Evolutionary conservation across 2,329 filamentous ascomycete species (phyloP).

Genomic region (Thermoascus crustaceus): DNA sequence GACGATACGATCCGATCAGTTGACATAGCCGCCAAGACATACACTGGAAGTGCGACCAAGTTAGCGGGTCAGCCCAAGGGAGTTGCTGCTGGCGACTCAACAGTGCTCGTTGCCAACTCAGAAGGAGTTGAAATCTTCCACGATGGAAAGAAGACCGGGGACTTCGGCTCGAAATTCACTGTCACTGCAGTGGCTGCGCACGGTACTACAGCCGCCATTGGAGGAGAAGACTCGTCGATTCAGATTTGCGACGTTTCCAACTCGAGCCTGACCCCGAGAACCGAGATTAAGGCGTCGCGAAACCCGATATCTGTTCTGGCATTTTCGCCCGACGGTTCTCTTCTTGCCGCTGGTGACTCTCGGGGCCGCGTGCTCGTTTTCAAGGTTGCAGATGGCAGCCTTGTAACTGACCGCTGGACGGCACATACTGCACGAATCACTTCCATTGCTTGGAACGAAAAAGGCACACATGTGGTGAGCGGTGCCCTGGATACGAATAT

Average conservation of each 20-base stretch:
- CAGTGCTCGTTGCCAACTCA: slow-evolving; percentile 52
- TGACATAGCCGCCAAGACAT: slow-evolving; percentile 66
- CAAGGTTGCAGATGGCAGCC: slow-evolving; percentile 55
- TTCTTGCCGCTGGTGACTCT: slow-evolving; percentile 73
- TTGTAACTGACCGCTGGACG: slow-evolving; percentile 73
- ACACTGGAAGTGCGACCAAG: slow-evolving; percentile 59
- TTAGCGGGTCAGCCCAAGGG: slow-evolving; percentile 76
- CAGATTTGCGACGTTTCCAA: slow-evolving; percentile 62
- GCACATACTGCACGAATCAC: slow-evolving; percentile 63
- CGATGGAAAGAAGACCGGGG: slow-evolving; percentile 52
- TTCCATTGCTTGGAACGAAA: slow-evolving; percentile 66
- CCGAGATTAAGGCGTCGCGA: slow-evolving; percentile 59
- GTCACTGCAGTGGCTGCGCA: slow-evolving; percentile 65
- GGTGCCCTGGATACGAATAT: slow-evolving; percentile 86
- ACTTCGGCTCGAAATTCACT: slow-evolving; percentile 53
- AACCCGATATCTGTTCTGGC: slow-evolving; percentile 69
- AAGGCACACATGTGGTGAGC: slow-evolving; percentile 70
- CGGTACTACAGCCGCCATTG: slow-evolving; percentile 63
- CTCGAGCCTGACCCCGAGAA: slow-evolving; percentile 44
- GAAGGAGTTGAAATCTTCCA: slow-evolving; percentile 53
- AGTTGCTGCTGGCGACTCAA: slow-evolving; percentile 47
- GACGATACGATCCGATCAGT: slow-evolving; percentile 81
- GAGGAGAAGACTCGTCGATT: slow-evolving; percentile 64
- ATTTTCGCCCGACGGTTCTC: slow-evolving; percentile 69
- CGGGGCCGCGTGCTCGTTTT: slow-evolving; percentile 85